Evolutionary conservation across 306 rosid genomes (phyloP).

Genomic region (Astragalus glycyphyllos): DNA sequence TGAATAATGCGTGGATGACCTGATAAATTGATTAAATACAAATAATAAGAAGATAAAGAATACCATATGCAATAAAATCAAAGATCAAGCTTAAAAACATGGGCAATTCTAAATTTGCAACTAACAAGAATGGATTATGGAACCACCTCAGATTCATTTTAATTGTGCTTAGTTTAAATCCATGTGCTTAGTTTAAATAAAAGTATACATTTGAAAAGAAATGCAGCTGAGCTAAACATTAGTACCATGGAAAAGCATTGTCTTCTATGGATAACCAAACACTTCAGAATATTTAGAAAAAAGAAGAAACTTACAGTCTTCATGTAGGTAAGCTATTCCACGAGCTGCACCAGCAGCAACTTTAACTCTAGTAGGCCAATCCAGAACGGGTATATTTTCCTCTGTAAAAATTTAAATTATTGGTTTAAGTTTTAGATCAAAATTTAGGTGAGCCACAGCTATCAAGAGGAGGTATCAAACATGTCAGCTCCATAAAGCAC

Average conservation of each 20-base stretch:
- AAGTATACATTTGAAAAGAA: slow-evolving; percentile 17
- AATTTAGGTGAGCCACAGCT: slow-evolving; percentile 23
- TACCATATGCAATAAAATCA: slow-evolving; percentile 8
- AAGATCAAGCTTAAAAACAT: slow-evolving; percentile 10
- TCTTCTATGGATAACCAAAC: neutral
- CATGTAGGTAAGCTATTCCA: slow-evolving; percentile 95
- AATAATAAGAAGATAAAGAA: slow-evolving; percentile 20
- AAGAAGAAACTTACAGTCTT: slow-evolving; percentile 77
- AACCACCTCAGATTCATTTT: slow-evolving; percentile 33
- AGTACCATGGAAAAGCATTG: slow-evolving; percentile 1
- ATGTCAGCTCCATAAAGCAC: neutral
- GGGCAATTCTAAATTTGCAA: slow-evolving; percentile 1
- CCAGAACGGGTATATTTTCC: slow-evolving; percentile 62
- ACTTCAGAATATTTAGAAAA: slow-evolving; percentile 13
- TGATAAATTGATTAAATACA: slow-evolving; percentile 53
- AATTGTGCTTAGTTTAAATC: no score
- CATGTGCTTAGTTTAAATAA: neutral
- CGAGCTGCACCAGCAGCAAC: slow-evolving; percentile 98
- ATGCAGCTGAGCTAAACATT: slow-evolving; percentile 12
- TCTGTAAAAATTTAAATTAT: slow-evolving; percentile 50
- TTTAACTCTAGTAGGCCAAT: slow-evolving; percentile 85
- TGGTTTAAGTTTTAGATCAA: slow-evolving; percentile 26
- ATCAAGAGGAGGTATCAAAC: slow-evolving; percentile 14
- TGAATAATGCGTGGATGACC: slow-evolving; percentile 99
- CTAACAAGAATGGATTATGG: slow-evolving; percentile 7